These are phyloP conservation scores for Draba incana DNA, from an alignment of 345 rosid genomes.

Conservation along the genomic window DNA sequence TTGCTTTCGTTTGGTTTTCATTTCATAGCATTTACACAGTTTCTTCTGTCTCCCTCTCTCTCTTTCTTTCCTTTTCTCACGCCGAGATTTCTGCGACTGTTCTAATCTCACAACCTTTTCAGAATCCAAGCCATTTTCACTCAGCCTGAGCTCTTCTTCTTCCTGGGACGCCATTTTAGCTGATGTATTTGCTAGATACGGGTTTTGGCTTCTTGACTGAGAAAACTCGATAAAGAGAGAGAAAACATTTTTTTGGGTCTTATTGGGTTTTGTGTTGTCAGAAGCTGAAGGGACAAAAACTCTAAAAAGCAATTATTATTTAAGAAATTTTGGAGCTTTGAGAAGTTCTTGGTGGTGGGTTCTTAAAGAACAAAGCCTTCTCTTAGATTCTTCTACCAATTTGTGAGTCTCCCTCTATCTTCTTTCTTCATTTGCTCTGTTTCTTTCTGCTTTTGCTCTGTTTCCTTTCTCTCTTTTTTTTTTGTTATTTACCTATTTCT, in stretches of 20 bases:
- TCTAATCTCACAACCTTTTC: constrained; percentile 22
- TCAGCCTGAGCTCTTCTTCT: constrained; percentile 11
- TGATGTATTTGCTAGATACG: background rate
- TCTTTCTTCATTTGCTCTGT: background rate
- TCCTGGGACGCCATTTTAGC: background rate
- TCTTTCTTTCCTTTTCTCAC: constrained; percentile 25
- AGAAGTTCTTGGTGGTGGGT: constrained; percentile 29
- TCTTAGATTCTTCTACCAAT: constrained; percentile 39
- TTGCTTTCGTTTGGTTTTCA: constrained; percentile 10
- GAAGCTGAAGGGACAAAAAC: constrained; percentile 33
- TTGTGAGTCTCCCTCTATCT: constrained; percentile 44
- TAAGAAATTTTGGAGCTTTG: constrained; percentile 42
- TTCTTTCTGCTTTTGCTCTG: constrained; percentile 41
- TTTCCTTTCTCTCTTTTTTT: background rate
- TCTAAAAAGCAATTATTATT: constrained; percentile 34
- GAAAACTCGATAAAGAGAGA: constrained; percentile 18
- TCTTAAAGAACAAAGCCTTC: constrained; percentile 35
- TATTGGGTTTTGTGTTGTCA: constrained; percentile 32
- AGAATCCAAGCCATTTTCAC: constrained; percentile 25
- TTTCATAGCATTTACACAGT: constrained; percentile 8
- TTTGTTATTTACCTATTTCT: background rate
- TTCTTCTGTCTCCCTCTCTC: constrained; percentile 9
- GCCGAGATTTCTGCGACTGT: constrained; percentile 38
- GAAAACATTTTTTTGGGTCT: constrained; percentile 31
- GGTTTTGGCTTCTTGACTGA: constrained; percentile 24